Percentiles rank a stretch among this genome's conserved stretches.
Evolutionary conservation across 2,329 filamentous ascomycete genomes (phyloP).

Genomic region (Neopestalotiopsis clavispora): DNA sequence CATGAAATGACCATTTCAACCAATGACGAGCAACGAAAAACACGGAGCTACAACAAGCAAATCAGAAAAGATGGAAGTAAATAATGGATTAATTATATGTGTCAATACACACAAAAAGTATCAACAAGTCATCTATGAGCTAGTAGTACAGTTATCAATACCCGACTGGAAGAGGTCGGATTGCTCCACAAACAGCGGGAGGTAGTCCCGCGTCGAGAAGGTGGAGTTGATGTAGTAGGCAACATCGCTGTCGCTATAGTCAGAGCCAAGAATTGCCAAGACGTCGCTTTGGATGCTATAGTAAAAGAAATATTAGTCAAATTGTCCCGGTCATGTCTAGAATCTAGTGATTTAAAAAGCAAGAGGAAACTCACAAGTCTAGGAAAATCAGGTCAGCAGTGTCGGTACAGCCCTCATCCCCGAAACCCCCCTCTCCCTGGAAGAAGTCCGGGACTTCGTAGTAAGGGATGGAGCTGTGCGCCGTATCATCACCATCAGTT

Average conservation of each 20-base stretch:
- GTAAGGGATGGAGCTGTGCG: constrained; percentile 51
- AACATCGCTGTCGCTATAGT: constrained; percentile 40
- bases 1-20: too few relatives aligned
- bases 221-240: constrained; percentile 44
- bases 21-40: too few relatives aligned
- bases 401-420: constrained; percentile 45
- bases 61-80: too few relatives aligned
- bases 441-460: constrained; percentile 55
- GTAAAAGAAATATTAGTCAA: too few relatives aligned
- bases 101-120: background rate
- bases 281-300: constrained; percentile 43
- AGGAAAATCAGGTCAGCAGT: constrained; percentile 59
- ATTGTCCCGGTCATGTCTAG: too few relatives aligned
- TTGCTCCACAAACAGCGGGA: constrained; percentile 43
- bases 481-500: constrained; percentile 59
- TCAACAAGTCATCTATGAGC: background rate
- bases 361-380: constrained; percentile 47
- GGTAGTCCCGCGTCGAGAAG: constrained; percentile 45
- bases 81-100: too few relatives aligned
- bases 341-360: too few relatives aligned
- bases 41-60: too few relatives aligned
- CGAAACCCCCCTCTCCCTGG: constrained; percentile 54
- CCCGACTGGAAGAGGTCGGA: constrained; percentile 40
- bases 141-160: constrained; percentile 39
- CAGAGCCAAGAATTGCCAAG: constrained; percentile 40